Conservation (phyloP, 1,284 basidiomycete genomes). For the Schizopora paradoxa region DNA sequence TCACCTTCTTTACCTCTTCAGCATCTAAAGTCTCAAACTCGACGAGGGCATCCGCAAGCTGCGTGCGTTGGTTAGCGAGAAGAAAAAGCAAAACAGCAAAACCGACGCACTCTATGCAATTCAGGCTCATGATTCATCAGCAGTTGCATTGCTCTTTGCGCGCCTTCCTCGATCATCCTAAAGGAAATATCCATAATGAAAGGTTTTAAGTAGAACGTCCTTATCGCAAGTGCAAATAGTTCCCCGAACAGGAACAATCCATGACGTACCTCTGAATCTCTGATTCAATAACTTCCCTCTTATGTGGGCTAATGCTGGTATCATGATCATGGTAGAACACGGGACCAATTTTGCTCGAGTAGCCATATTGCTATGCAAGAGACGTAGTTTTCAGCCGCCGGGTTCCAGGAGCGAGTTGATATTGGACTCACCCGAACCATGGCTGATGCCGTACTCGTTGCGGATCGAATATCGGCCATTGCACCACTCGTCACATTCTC, state of each 20-base stretch:
- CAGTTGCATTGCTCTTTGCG: conserved; percentile 63
- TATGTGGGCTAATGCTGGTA: conserved; percentile 63
- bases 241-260: conserved; percentile 3
- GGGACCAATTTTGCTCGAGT: conserved; percentile 79
- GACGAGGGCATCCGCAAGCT: conserved; percentile 85
- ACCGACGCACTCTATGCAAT: conserved; percentile 64
- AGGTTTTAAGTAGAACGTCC: background rate
- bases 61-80: no score
- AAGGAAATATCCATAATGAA: no score
- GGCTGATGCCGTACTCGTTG: conserved; percentile 73
- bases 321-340: conserved; percentile 74
- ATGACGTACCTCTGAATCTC: conserved; percentile 71
- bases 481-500: conserved; percentile 91
- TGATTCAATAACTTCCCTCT: conserved; percentile 77
- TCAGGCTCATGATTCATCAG: conserved; percentile 73
- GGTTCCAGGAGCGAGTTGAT: background rate
- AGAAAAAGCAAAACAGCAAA: conserved; percentile 8
- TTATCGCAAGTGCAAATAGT: conserved; percentile 1
- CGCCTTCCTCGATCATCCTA: conserved; percentile 72
- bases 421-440: conserved; percentile 78
- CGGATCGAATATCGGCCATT: conserved; percentile 76
- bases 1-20: conserved; percentile 81
- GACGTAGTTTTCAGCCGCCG: conserved; percentile 9
- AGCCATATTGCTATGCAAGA: conserved; percentile 42
- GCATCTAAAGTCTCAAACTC: conserved; percentile 91